phyloP scores from a whole-genome alignment of 495 filamentous ascomycete genomes.

The Mytilinidion resinicola region DNA sequence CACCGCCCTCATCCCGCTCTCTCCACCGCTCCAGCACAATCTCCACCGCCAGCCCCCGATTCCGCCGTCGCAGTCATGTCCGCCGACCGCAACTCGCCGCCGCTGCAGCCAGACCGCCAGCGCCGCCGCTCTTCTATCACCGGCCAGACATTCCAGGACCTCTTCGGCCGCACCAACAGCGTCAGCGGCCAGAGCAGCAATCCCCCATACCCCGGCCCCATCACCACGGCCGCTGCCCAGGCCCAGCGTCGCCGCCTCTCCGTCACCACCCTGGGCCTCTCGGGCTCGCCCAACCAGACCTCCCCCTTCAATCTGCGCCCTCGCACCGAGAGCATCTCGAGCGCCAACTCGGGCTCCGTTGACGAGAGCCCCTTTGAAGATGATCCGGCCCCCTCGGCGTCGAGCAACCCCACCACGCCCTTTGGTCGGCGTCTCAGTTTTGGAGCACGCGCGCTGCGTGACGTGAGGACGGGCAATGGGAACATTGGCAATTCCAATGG shows the following conservation, averaged over 20 bases:
- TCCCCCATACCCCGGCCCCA: slow-evolving; percentile 39
- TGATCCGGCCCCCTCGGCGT: slow-evolving; percentile 45
- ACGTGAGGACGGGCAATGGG: slow-evolving; percentile 46
- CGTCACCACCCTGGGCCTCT: slow-evolving; percentile 76
- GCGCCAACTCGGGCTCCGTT: slow-evolving; percentile 62
- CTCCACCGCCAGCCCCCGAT: not conserved
- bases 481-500: slow-evolving; percentile 34
- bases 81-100: slow-evolving; percentile 23
- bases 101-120: slow-evolving; percentile 24
- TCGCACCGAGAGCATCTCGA: slow-evolving; percentile 66
- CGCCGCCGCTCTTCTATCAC: slow-evolving; percentile 34
- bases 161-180: slow-evolving; percentile 29
- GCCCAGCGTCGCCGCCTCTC: slow-evolving; percentile 78
- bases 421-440: slow-evolving; percentile 87
- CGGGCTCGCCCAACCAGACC: slow-evolving; percentile 63
- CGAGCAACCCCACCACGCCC: slow-evolving; percentile 53
- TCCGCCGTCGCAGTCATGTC: slow-evolving; percentile 23
- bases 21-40: slow-evolving; percentile 2
- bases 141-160: slow-evolving; percentile 35
- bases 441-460: slow-evolving; percentile 77
- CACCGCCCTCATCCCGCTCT: not conserved
- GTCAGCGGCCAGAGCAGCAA: slow-evolving; percentile 4
- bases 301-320: slow-evolving; percentile 51
- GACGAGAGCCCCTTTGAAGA: slow-evolving; percentile 89
- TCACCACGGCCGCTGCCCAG: slow-evolving; percentile 55